Evolutionary conservation across 495 filamentous ascomycete genomes (phyloP), one percentile per base, ranked within the genome.

Genomic region (Penicillium egyptiacum): DNA sequence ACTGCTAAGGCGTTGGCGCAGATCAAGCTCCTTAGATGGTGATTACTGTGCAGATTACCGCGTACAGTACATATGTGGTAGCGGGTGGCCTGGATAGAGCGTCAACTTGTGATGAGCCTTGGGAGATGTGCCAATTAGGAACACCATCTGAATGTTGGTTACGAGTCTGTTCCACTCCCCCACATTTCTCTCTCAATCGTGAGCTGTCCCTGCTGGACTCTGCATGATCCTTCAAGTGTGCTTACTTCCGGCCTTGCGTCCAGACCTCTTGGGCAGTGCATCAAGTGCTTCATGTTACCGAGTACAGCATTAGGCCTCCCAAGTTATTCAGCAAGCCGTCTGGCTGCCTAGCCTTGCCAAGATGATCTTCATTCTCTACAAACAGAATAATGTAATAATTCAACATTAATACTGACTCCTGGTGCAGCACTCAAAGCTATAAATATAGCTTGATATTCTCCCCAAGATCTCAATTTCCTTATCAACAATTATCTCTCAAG

Each of bases 311-410:
- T 25, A 55, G 53, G 53, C 53, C 28, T 47, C 53, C 53, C 7
- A 19, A 48, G 31, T 17, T 28, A 25, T 33, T 39, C 26, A 28
- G 53, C 30, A 47, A 46, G 39, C 16, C 40, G 43, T 28, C 53
- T 14, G 20, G n/a, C 42, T 55, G 20, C 53, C 26, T 25, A 30
- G 30, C 11, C n/a, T 56, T 56, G 44, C 53, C 43, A 56, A 56
- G 53, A 49, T 56, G 44, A 56, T 56, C 53, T 49, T 49, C 53
- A 40, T 56, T 56, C 53, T 49, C 22, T 41, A 22, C 22, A 35
- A 35, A 35, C 7, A 17, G 19, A 35, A 30, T 6, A 17, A 0
- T 40, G 5, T 33, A 49, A 31, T 1, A 16, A n/a, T 28, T 28
- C 26, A 8, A 17, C 5, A 47, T 9, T 16, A 47, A 31, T 31